Percentiles rank a stretch among this genome's conserved stretches.
Evolutionary conservation across 805 yeast genomes (phyloP).

Genomic region (Wickerhamia fluorescens): DNA sequence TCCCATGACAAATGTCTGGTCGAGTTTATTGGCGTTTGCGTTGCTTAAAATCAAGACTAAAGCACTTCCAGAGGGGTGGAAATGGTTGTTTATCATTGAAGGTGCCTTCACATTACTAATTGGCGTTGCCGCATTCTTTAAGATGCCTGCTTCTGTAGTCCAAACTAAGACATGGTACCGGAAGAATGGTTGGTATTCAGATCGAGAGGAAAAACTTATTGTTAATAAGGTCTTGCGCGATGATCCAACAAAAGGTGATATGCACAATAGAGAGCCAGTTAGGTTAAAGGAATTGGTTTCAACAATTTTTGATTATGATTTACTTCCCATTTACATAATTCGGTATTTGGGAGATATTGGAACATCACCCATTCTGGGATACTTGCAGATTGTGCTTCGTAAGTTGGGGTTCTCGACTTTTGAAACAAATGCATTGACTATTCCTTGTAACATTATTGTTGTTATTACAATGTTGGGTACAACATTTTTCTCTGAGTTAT

Average conservation of each 20-base stretch:
- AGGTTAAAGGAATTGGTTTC: constrained; percentile 12
- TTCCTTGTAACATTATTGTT: constrained; percentile 37
- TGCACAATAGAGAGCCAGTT: constrained; percentile 23
- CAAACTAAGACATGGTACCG: constrained; percentile 13
- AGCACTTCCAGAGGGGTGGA: constrained; percentile 15
- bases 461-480: constrained; percentile 13
- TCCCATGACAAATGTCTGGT: constrained; percentile 13
- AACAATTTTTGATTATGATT: constrained; percentile 17
- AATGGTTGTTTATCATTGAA: constrained; percentile 18
- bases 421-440: constrained; percentile 44
- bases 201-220: constrained; percentile 21
- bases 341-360: constrained; percentile 16
- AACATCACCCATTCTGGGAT: constrained; percentile 9
- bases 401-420: constrained; percentile 47
- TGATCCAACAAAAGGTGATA: constrained; percentile 25
- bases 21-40: constrained; percentile 15
- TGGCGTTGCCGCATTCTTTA: constrained; percentile 14
- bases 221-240: constrained; percentile 24
- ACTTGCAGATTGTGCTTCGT: constrained; percentile 8
- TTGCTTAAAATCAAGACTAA: constrained; percentile 11
- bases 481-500: constrained; percentile 17
- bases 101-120: constrained; percentile 14
- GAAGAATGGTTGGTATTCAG: constrained; percentile 21
- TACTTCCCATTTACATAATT: constrained; percentile 21
- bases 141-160: constrained; percentile 51